phyloP scores from a whole-genome alignment of 805 yeast genomes.

The Candida maesae region DNA sequence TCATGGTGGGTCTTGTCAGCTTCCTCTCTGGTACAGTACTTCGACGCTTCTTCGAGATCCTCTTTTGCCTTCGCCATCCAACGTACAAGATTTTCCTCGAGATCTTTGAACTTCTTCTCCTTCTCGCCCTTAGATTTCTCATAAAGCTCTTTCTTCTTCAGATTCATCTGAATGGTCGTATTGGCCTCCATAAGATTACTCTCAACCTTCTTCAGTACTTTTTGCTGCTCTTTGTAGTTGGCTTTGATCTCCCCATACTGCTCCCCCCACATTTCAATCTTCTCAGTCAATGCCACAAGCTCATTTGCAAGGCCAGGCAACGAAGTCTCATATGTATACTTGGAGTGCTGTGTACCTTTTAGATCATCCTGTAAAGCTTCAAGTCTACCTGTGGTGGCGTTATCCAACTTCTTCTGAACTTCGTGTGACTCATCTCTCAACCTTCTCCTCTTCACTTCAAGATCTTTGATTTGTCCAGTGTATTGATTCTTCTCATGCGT shows the following conservation, averaged over 20 bases:
- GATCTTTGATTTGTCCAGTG: background rate
- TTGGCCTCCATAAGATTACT: background rate
- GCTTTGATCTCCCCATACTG: background rate
- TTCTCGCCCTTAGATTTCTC: background rate
- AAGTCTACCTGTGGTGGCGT: background rate
- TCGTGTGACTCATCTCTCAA: background rate
- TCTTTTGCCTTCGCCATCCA: background rate
- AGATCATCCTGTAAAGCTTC: background rate
- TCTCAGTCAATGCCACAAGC: background rate
- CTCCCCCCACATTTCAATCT: background rate
- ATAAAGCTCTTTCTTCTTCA: background rate
- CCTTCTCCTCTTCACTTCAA: background rate
- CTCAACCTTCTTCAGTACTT: background rate
- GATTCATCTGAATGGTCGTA: background rate
- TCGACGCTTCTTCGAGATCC: background rate
- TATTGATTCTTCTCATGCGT: background rate
- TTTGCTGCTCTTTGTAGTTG: background rate
- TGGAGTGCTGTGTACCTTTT: background rate
- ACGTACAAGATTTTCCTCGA: background rate
- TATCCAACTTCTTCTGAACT: background rate
- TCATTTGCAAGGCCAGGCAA: background rate
- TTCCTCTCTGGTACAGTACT: background rate
- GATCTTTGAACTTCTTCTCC: background rate
- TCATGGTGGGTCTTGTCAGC: background rate
- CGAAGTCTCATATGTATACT: background rate